Percentiles rank a stretch among this genome's conserved stretches.
Evolutionary conservation across 2,329 filamentous ascomycete species (phyloP).

Genomic region (Xylaria sp.): DNA sequence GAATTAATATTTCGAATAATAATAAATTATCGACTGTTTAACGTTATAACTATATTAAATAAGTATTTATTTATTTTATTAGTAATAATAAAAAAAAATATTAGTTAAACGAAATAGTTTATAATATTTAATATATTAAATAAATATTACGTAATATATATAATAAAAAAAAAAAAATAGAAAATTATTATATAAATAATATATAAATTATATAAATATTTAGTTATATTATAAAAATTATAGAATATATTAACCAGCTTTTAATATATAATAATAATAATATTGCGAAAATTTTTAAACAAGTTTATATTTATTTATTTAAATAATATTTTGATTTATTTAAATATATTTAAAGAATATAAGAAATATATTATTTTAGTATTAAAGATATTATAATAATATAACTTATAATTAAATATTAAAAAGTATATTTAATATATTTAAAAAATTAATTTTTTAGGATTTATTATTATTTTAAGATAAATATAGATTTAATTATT

Average conservation of each 20-base stretch:
- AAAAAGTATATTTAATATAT: constrained; percentile 6
- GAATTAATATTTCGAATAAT: background rate
- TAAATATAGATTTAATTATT: constrained; percentile 18
- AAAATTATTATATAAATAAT: background rate
- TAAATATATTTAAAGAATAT: constrained; percentile 6
- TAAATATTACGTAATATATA: constrained; percentile 14
- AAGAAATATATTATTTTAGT: constrained; percentile 13
- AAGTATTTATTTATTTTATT: background rate
- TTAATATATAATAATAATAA: constrained; percentile 5
- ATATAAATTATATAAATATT: constrained; percentile 7
- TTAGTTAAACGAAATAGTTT: constrained; percentile 9
- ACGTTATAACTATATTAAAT: background rate
- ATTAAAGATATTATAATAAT: background rate
- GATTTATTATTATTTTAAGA: constrained; percentile 15
- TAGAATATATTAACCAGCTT: background rate
- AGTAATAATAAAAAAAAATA: background rate
- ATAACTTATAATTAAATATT: background rate
- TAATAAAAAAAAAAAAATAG: background rate
- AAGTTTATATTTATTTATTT: constrained; percentile 2
- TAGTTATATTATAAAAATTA: background rate
- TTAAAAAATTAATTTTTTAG: constrained; percentile 17
- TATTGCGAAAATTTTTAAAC: background rate
- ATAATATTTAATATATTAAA: constrained; percentile 10
- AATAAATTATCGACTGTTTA: background rate
- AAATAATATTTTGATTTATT: constrained; percentile 20